These are phyloP conservation scores for Lentinula aciculospora DNA, from an alignment of 768 basidiomycete genomes.

Conservation along the genomic window DNA sequence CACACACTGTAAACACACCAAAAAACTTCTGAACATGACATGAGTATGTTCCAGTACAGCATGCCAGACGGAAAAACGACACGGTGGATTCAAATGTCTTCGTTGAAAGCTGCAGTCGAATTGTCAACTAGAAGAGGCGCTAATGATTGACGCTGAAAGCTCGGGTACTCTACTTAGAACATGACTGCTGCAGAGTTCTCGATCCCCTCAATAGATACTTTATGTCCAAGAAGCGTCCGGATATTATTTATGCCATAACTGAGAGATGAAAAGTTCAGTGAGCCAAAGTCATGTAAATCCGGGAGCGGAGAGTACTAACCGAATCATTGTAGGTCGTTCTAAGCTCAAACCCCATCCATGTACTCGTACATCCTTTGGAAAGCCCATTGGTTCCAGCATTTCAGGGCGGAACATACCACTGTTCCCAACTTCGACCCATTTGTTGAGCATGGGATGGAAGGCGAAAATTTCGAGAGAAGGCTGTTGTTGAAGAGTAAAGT, in stretches of 20 bases:
- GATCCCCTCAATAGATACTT: slow-evolving; percentile 85
- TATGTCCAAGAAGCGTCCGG: slow-evolving; percentile 93
- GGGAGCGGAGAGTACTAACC: slow-evolving; percentile 42
- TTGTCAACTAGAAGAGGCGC: too few relatives aligned
- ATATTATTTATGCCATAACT: slow-evolving; percentile 99
- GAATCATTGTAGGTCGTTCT: slow-evolving; percentile 98
- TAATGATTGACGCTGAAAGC: too few relatives aligned
- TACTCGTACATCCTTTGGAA: slow-evolving; percentile 93
- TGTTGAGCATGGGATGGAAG: slow-evolving; percentile 89
- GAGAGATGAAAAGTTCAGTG: neutral
- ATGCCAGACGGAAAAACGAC: neutral
- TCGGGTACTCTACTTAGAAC: slow-evolving; percentile 52
- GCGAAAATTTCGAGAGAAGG: slow-evolving; percentile 98
- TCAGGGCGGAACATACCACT: slow-evolving; percentile 99
- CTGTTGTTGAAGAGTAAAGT: slow-evolving; percentile 30
- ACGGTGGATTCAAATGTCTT: too few relatives aligned
- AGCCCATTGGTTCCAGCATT: slow-evolving; percentile 98
- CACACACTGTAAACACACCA: neutral
- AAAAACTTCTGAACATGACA: neutral
- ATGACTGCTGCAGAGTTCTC: slow-evolving; percentile 88
- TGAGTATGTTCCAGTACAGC: neutral
- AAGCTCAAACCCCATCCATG: slow-evolving; percentile 95
- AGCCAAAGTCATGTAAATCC: neutral
- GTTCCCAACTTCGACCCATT: slow-evolving; percentile 98
- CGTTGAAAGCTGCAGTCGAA: too few relatives aligned